These are phyloP conservation scores for Russula foetens DNA, from an alignment of 768 basidiomycete genomes.

Conservation along the genomic window DNA sequence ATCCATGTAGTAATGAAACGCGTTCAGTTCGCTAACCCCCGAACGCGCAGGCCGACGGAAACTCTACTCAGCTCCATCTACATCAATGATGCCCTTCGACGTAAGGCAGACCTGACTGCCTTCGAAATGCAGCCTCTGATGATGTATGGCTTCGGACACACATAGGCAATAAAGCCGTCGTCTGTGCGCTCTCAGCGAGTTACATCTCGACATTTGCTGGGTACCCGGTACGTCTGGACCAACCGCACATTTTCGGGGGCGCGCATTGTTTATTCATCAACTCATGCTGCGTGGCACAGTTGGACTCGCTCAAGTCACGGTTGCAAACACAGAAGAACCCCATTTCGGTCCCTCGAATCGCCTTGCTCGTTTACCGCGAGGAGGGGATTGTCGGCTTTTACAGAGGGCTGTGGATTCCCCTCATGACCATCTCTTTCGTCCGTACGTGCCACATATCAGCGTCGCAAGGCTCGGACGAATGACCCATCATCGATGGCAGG, in stretches of 20 bases:
- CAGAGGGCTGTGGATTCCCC: constrained; percentile 84
- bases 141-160: background rate
- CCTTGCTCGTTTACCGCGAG: constrained; percentile 67
- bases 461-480: constrained; percentile 1
- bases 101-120: constrained; percentile 7
- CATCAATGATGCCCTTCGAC: constrained; percentile 19
- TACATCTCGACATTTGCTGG: constrained; percentile 90
- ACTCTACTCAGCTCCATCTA: constrained; percentile 17
- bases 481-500: constrained; percentile 36
- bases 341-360: constrained; percentile 65
- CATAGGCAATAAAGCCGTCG: constrained; percentile 78
- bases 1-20: background rate
- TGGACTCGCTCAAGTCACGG: constrained; percentile 93
- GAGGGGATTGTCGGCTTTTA: constrained; percentile 89
- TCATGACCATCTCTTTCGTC: constrained; percentile 93
- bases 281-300: constrained; percentile 34
- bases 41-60: constrained; percentile 9
- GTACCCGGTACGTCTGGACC: constrained; percentile 58
- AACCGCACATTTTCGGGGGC: background rate
- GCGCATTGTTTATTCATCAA: background rate
- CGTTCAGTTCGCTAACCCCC: constrained; percentile 1
- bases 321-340: constrained; percentile 76
- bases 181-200: constrained; percentile 85
- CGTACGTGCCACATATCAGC: constrained; percentile 46
- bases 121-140: constrained; percentile 6